Base-by-base conservation (phyloP, 2,329 filamentous ascomycete species). In the Calonectria honghensis region DNA sequence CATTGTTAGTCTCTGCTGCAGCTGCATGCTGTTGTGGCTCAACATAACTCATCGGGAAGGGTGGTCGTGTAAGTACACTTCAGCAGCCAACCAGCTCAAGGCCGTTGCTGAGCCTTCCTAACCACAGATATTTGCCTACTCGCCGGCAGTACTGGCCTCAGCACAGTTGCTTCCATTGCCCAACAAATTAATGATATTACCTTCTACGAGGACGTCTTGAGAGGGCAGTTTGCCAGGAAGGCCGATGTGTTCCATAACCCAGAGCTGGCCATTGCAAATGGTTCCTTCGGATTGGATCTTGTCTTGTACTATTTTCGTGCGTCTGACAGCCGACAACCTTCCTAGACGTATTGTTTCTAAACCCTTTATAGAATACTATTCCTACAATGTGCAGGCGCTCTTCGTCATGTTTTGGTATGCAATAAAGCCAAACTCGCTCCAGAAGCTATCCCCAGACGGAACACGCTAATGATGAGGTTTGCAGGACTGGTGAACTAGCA, bases 361-460 rank as follows among this genome's bases (percentile, higher is more conserved):
- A 63, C 6, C 6, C 0, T 29, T 2, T 29, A 27, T 29, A 63
- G 57, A 63, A n/a, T 63, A 63, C 24, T 63, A 63, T 41, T 63
- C 57, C 35, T 63, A 63, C 39, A 63, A 63, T 41, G 57, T 45
- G 1, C 57, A 63, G 20, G 16, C 57, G 7, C 57, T 63, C 14
- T 27, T 63, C 37, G 57, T 63, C 32, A 63, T 63, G 57, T 63
- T 63, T 41, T 63, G 57, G 57, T 63, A 63, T 63, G 57, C 39
- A 41, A 41, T 16, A 13, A 29, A 29, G 51, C 32, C n/a, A 39
- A 13, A 1, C 9, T 13, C 7, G 20, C 24, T 27, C n/a, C 10
- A 39, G 10, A 14, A 27, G n/a, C 54, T 10, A 10, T 27, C n/a
- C 1, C 14, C 35, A 27, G n/a, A 41, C 6, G 7, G 24, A 27